A percentile compares a stretch with the other conserved stretches of the same genome.
Evolutionary conservation across 371 early-diverging fungal species (phyloP).

Genomic region (Mucor sp.): DNA sequence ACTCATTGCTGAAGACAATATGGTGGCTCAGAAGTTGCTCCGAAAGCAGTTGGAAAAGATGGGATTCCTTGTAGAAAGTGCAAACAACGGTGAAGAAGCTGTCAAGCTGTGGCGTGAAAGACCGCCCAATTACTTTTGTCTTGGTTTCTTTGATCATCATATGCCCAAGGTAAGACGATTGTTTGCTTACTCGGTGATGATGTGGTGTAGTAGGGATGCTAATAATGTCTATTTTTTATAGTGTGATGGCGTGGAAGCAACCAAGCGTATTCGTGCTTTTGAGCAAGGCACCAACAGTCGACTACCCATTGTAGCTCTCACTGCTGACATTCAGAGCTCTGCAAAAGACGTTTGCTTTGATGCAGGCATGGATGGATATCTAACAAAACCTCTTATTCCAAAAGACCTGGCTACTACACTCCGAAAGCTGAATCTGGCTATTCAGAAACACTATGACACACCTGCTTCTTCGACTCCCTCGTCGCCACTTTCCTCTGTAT

Average conservation of each 20-base stretch:
- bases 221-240: constrained; percentile 7
- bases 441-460: constrained; percentile 22
- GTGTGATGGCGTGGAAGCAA: constrained; percentile 64
- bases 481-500: constrained; percentile 14
- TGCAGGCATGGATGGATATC: constrained; percentile 64
- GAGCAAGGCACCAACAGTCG: constrained; percentile 25
- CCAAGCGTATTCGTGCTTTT: constrained; percentile 43
- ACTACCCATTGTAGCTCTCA: constrained; percentile 62
- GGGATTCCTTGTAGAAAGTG: constrained; percentile 50
- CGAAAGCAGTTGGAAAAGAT: constrained; percentile 49
- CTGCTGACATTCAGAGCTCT: constrained; percentile 57
- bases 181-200: too few relatives aligned
- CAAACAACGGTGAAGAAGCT: constrained; percentile 54
- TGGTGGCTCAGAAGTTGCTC: constrained; percentile 50
- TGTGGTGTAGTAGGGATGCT: background rate
- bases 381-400: constrained; percentile 61
- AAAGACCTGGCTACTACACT: constrained; percentile 41
- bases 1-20: constrained; percentile 53
- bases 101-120: constrained; percentile 38
- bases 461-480: constrained; percentile 22
- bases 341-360: constrained; percentile 54
- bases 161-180: constrained; percentile 51
- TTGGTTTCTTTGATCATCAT: constrained; percentile 56
- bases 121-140: constrained; percentile 36
- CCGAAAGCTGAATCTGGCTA: constrained; percentile 25